Conservation (phyloP, 139 green algal species). For the Astrephomene gubernaculifera region DNA sequence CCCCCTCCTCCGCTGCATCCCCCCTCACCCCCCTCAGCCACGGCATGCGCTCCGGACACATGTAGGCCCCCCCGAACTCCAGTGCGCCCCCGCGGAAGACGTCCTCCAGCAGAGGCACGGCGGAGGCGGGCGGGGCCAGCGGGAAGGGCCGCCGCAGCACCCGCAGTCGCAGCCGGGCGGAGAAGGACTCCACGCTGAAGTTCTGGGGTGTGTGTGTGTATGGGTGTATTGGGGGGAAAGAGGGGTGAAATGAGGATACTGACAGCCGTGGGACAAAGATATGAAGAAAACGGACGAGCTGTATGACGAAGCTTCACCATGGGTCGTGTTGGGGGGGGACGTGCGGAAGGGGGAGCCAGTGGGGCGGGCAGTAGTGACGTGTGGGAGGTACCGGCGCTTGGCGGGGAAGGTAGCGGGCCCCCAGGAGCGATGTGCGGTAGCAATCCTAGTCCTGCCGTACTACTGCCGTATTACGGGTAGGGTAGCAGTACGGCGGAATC, state of each 20-base stretch:
- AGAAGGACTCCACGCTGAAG: conserved; percentile 25
- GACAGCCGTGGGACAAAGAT: not conserved
- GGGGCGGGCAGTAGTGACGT: too few species aligned
- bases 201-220: conserved; percentile 16
- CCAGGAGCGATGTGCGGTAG: too few species aligned
- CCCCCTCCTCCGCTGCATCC: too few species aligned
- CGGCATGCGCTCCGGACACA: conserved; percentile 19
- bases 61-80: conserved; percentile 34
- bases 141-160: conserved; percentile 21
- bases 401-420: too few species aligned
- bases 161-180: conserved; percentile 4
- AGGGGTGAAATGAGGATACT: not conserved
- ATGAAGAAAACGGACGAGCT: not conserved
- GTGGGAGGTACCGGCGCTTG: too few species aligned
- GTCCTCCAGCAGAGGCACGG: conserved; percentile 1
- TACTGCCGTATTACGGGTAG: too few species aligned
- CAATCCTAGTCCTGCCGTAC: too few species aligned
- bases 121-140: not conserved
- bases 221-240: not conserved
- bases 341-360: too few species aligned
- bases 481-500: too few species aligned
- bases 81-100: not conserved
- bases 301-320: not conserved
- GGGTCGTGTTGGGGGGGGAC: not conserved
- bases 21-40: not conserved